These are phyloP conservation scores for Fragilariopsis cylindrus DNA, from an alignment of 108 stramenopile species.

Conservation along the genomic window DNA sequence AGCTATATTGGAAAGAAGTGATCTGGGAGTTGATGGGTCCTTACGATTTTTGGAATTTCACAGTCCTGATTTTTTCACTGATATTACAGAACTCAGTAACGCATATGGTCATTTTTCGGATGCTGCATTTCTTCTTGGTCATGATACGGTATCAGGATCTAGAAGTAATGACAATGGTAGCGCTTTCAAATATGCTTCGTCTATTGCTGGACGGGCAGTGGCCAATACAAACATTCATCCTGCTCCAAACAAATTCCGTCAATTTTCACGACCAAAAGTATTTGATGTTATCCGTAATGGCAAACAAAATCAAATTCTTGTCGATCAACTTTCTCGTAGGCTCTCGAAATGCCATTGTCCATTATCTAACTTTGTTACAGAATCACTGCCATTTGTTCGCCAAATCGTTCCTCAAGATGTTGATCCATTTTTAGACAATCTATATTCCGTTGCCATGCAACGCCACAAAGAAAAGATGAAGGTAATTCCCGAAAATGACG, in stretches of 20 bases:
- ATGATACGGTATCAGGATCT: background rate
- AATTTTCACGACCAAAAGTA: conserved; percentile 70
- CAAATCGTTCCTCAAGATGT: conserved; percentile 52
- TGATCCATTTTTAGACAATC: conserved; percentile 47
- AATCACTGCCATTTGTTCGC: conserved; percentile 58
- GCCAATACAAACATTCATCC: conserved; percentile 67
- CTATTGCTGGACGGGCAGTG: conserved; percentile 61
- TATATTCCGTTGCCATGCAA: conserved; percentile 56
- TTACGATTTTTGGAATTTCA: conserved; percentile 80
- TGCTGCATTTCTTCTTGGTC: conserved; percentile 55
- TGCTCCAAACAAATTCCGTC: conserved; percentile 69
- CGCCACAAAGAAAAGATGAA: conserved; percentile 4
- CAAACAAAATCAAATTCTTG: conserved; percentile 52
- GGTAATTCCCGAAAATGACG: background rate
- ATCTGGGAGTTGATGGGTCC: conserved; percentile 62
- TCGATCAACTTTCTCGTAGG: conserved; percentile 53
- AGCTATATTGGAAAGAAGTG: conserved; percentile 65
- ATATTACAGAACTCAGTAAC: conserved; percentile 60
- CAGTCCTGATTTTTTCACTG: conserved; percentile 84
- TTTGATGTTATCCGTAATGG: conserved; percentile 69
- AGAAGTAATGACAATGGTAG: background rate
- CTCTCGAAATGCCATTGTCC: conserved; percentile 36
- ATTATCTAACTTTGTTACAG: conserved; percentile 55
- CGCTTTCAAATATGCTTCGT: conserved; percentile 58
- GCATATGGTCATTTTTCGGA: conserved; percentile 67